phyloP scores from a whole-genome alignment of 352 stramenopile genomes.

The Phytophthora sojae region DNA sequence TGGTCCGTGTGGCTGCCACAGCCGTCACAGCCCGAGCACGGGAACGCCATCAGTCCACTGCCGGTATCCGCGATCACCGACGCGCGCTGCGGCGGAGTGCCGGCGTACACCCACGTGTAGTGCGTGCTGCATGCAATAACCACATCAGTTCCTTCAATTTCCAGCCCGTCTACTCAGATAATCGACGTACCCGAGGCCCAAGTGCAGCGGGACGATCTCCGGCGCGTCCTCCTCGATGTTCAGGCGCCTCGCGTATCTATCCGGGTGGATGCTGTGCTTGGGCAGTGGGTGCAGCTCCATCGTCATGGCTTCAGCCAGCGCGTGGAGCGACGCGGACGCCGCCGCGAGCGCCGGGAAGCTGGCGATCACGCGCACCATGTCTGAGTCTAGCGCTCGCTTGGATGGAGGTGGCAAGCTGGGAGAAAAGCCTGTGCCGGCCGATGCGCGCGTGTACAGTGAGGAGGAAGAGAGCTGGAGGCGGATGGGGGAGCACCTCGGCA shows the following conservation, averaged over 20 bases:
- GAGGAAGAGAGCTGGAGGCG: neutral
- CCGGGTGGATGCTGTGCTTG: slow-evolving; percentile 40
- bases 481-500: slow-evolving; percentile 34
- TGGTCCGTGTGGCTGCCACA: slow-evolving; percentile 83
- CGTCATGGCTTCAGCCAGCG: slow-evolving; percentile 19
- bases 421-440: neutral
- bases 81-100: slow-evolving; percentile 78
- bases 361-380: slow-evolving; percentile 36
- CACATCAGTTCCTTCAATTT: slow-evolving; percentile 9
- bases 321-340: slow-evolving; percentile 3
- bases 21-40: slow-evolving; percentile 74
- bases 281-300: slow-evolving; percentile 57
- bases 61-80: slow-evolving; percentile 88
- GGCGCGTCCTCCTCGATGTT: slow-evolving; percentile 45
- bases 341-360: slow-evolving; percentile 24
- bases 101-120: slow-evolving; percentile 87
- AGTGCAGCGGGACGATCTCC: slow-evolving; percentile 70
- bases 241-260: slow-evolving; percentile 56
- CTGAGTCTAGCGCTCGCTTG: neutral
- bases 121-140: slow-evolving; percentile 62
- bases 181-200: slow-evolving; percentile 59
- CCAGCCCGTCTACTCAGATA: neutral
- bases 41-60: slow-evolving; percentile 81
- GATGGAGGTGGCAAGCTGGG: neutral
- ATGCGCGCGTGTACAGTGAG: neutral